Base-by-base conservation (phyloP, 345 rosid genomes). In the Tarenaya hassleriana region DNA sequence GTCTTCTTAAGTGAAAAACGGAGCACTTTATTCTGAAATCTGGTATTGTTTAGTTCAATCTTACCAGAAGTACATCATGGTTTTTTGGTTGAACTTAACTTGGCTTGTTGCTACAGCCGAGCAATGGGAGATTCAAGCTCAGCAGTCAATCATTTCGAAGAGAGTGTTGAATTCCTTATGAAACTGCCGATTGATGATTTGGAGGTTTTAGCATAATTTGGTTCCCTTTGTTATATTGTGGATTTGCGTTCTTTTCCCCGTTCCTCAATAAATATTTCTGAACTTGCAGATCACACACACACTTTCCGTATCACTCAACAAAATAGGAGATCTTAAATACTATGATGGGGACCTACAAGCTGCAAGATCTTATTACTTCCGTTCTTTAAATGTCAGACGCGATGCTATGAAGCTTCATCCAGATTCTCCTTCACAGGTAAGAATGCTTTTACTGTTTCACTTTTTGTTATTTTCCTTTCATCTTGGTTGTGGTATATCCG, bases 271-370 rank as follows among this genome's bases (percentile, higher is more conserved):
- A 4, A 53, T 33, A 32, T 54, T 18, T 8, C 34, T 42, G 14
- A 59, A 59, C 27, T 33, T 49, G 48, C 87, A 88, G 97, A 72
- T 85, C 21, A 76, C 77, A 16, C 97, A 92, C 70, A 83, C 97
- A 4, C 94, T 85, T 47, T 88, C 97, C 61, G 97, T 92, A 61
- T 92, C 97, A 29, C 94, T 85, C 56, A 92, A 92, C 64, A 92
- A 88, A 77, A 75, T 92, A 52, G 98, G 98, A 34, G 98, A 92
- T 71, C 82, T 92, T 32, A 88, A 92, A 66, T 92, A 92, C 39
- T 92, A 92, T 65, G 94, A 60, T 47, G 84, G 83, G 67, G 86
- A 88, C 42, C 73, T 92, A 61, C 73, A 78, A 77, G 79, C 85
- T 47, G 91, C 98, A 16, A 88, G 86, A 69, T 73, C 88, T 17